Base-by-base conservation (phyloP, 768 basidiomycete species). In the Leccinum sublutescens region DNA sequence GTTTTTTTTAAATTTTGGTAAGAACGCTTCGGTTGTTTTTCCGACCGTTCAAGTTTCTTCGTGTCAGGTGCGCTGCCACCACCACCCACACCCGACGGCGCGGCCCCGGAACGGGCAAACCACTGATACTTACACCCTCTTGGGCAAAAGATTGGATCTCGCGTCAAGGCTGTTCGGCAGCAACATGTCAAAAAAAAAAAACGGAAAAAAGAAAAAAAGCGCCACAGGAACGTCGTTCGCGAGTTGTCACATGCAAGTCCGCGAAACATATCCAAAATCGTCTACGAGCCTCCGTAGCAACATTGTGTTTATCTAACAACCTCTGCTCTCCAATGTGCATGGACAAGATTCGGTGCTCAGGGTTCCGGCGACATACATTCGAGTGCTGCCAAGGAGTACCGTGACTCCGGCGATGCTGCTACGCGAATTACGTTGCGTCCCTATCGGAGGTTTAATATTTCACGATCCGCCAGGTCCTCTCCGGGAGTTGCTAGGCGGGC, bases 401-500 rank as follows among this genome's bases (percentile, higher is more conserved):
- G 33, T 34, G 33, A 38, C 31, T 33, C 31, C 36, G 36, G 36
- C 38, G 49, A 14, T 15, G 23, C 19, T 12, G 27, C 50, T 38
- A 31, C 21, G 27, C 14, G 36, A 23, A 25, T 64, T 54, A 61
- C 58, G 63, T 64, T 45, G 33, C 11, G 58, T 55, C 43, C 34
- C 52, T 21, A n/a, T 53, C 60, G 55, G 65, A 12, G 63, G 29
- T 54, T 48, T 0, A 38, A 60, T 36, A 43, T 40, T 68, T 56
- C 3, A 43, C n/a, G 55, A 58, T 60, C 61, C 66, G 68, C 15
- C 66, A 61, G 63, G 61, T 56, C 63, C 60, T 58, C 54, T 29
- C n/a, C 68, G 64, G 64, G 64, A 67, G 71, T 72, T 72, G 71
- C 71, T 71, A 74, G 47, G 72, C 72, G 66, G 54, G 38, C 58